A percentile compares a stretch with the other conserved stretches of the same genome.
Evolutionary conservation across 441 rosid species (phyloP).

Genomic region (Hura crepitans): DNA sequence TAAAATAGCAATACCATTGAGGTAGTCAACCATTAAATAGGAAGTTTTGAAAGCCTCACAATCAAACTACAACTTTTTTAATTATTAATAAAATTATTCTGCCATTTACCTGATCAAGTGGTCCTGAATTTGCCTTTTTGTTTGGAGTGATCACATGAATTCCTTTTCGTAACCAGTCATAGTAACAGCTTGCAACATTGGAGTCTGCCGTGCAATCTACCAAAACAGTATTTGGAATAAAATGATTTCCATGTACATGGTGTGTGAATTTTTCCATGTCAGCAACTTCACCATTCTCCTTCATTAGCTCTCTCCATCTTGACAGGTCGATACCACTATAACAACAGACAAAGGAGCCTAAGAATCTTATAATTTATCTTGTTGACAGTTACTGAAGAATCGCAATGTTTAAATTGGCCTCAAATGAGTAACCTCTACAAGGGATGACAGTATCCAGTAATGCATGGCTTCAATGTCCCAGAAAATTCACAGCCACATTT

Average conservation of each 20-base stretch:
- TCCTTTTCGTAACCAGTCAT: constrained; percentile 76
- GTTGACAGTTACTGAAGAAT: too few relatives aligned
- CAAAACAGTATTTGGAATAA: constrained; percentile 77
- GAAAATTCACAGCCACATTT: background rate
- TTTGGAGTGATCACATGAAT: constrained; percentile 92
- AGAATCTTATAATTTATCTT: background rate
- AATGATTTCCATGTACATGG: constrained; percentile 76
- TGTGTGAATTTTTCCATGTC: constrained; percentile 67
- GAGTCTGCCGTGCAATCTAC: constrained; percentile 95
- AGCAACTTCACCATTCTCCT: constrained; percentile 61
- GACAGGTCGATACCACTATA: constrained; percentile 76
- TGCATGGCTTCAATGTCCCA: background rate
- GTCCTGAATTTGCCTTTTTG: constrained; percentile 91
- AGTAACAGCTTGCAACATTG: constrained; percentile 57
- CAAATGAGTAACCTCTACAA: background rate
- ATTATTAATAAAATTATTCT: background rate
- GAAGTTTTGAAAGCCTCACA: background rate
- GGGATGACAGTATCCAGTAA: background rate
- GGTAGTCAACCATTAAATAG: background rate
- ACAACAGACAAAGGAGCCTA: constrained; percentile 20
- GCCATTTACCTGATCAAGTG: constrained; percentile 65
- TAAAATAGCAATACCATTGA: background rate
- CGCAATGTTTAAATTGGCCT: too few relatives aligned
- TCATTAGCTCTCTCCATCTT: constrained; percentile 64
- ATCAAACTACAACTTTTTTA: background rate